Conservation (phyloP, 176 grass and related monocot genomes). For the Rhynchospora tenuis region DNA sequence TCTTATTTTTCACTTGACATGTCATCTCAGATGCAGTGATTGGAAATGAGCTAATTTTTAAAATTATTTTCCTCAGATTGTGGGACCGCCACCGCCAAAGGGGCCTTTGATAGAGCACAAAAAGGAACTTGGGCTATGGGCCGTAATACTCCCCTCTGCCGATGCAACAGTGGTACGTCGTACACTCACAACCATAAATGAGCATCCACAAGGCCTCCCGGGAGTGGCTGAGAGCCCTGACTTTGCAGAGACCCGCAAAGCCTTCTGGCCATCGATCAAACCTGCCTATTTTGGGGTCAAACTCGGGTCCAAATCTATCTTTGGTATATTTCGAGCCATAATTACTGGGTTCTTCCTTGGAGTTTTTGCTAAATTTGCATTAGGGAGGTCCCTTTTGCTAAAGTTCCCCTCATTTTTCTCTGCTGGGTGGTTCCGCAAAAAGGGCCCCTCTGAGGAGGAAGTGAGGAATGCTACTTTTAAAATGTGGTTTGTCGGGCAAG, state of each 20-base stretch:
- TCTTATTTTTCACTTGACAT: not conserved
- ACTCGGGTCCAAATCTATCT: slow-evolving; percentile 45
- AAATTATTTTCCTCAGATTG: slow-evolving; percentile 50
- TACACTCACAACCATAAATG: slow-evolving; percentile 46
- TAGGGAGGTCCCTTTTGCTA: slow-evolving; percentile 62
- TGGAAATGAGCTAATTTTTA: slow-evolving; percentile 6
- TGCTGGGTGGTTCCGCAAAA: slow-evolving; percentile 51
- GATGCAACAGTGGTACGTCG: slow-evolving; percentile 69
- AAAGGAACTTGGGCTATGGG: slow-evolving; percentile 66
- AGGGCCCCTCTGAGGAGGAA: slow-evolving; percentile 69
- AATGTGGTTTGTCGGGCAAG: slow-evolving; percentile 70
- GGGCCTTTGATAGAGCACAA: slow-evolving; percentile 53
- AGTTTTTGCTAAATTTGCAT: slow-evolving; percentile 42
- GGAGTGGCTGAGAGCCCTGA: slow-evolving; percentile 55
- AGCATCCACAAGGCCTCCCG: slow-evolving; percentile 59
- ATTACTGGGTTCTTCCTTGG: slow-evolving; percentile 50
- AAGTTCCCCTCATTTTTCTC: slow-evolving; percentile 82
- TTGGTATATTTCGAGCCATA: slow-evolving; percentile 31
- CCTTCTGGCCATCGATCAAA: slow-evolving; percentile 69
- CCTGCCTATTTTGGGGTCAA: slow-evolving; percentile 76
- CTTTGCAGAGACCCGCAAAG: slow-evolving; percentile 33
- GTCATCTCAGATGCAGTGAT: not conserved
- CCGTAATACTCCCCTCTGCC: slow-evolving; percentile 66
- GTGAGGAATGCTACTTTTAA: slow-evolving; percentile 68
- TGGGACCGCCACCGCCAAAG: slow-evolving; percentile 67